A percentile compares a stretch with the other conserved stretches of the same genome.
phyloP scores from a whole-genome alignment of 2,329 filamentous ascomycete genomes.

The Metarhizium brunneum region DNA sequence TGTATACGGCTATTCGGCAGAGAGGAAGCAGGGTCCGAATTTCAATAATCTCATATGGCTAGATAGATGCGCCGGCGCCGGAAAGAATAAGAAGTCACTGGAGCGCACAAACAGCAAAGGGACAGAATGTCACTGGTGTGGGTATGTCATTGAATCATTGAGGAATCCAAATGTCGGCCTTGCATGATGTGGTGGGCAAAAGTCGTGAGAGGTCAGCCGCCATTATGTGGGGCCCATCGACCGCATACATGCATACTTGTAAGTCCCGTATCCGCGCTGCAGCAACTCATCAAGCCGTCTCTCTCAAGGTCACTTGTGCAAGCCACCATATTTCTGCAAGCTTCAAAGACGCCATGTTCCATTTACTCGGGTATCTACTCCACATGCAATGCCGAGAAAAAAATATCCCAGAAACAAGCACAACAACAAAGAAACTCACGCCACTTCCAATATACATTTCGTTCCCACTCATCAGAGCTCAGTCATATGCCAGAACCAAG shows the following conservation, averaged over 20 bases:
- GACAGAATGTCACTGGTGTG: too few relatives aligned
- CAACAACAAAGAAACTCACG: neutral
- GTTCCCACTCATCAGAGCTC: neutral
- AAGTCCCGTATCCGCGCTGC: too few relatives aligned
- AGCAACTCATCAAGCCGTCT: too few relatives aligned
- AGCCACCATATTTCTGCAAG: too few relatives aligned
- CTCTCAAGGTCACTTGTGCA: too few relatives aligned
- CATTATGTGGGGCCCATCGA: too few relatives aligned
- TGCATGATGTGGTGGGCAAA: too few relatives aligned
- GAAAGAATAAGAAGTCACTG: neutral
- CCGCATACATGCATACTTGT: too few relatives aligned
- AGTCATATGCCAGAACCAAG: neutral
- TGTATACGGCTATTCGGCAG: neutral
- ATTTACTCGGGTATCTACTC: slow-evolving; percentile 3
- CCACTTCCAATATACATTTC: neutral
- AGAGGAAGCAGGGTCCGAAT: neutral
- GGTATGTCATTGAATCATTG: too few relatives aligned
- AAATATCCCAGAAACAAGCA: neutral
- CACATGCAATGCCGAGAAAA: neutral
- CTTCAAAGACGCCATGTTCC: neutral
- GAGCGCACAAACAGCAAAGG: neutral
- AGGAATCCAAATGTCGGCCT: too few relatives aligned
- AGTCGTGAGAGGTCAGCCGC: too few relatives aligned
- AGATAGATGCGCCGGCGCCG: too few relatives aligned
- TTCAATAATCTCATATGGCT: neutral